Evolutionary conservation across 441 rosid species (phyloP), one percentile per base, ranked within the genome.

Genomic region (Erodium trifolium): DNA sequence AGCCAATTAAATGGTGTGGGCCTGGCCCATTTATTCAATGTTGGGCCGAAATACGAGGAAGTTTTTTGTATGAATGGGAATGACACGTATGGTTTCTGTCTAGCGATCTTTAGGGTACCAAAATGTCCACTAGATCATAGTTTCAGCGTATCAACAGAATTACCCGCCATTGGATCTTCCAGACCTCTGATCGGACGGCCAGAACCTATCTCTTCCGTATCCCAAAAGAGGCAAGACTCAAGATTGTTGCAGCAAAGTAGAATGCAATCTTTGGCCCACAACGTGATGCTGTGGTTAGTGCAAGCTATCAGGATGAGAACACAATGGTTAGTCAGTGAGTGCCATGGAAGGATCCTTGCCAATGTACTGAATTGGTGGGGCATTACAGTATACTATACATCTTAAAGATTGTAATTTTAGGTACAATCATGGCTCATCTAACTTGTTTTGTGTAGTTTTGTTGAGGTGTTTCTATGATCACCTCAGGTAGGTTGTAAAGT

Each of bases 221-320:
- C 65, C 35, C 67, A 51, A 74, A 49, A 53, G 76, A 79, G 31
- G 82, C 78, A 65, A 74, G 80, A 55, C 55, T 34, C 41, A 79
- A 74, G 67, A 67, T 76, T 67, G 16, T 60, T 67, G 70, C 27
- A 63, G 77, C 77, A 55, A 73, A 77, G 74, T 67, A 73, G 47
- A 73, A 70, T 35, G 70, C 67, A 5, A 70, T 68, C 39, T 72
- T 67, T 73, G 69, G 55, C 34, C 27, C 51, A n/a, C 68, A 57
- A 41, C 66, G 17, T 57, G 63, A 18, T 8, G 31, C 75, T 17
- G 47, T 72, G 23, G 53, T 69, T 45, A 35, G 70, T 65, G 37
- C 63, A 4, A 63, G 71, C 71, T 34, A 14, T 66, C 57, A 17
- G 27, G 27, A 23, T 23, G 27, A 23, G 27, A 23, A 23, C 27